Conservation (phyloP, 441 rosid species). For the Adansonia grandidieri region DNA sequence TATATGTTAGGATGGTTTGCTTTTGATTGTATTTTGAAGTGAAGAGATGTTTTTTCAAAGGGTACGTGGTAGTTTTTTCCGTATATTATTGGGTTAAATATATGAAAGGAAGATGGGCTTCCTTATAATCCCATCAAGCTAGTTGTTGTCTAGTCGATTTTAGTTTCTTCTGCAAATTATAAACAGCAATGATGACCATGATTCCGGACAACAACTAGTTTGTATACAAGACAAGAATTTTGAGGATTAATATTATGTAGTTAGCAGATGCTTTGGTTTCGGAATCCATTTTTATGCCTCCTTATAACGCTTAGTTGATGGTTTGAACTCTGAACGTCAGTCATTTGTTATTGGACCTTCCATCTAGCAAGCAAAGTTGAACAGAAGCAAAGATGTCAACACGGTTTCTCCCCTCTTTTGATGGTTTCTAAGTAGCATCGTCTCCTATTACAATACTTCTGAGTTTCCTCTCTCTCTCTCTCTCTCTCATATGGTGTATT, state of each 20-base stretch:
- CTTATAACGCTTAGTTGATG: not conserved
- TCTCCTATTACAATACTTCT: slow-evolving; percentile 2
- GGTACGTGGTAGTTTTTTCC: not conserved
- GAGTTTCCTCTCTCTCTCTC: not conserved
- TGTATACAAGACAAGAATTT: not conserved
- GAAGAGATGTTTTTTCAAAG: not conserved
- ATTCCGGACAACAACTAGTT: not conserved
- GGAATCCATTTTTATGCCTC: not conserved
- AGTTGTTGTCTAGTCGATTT: not conserved
- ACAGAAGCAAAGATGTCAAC: not conserved
- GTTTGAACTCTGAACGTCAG: not conserved
- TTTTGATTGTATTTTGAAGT: not conserved
- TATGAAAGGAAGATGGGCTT: not conserved
- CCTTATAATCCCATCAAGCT: not conserved
- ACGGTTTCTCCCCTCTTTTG: not conserved
- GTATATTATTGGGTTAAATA: not conserved
- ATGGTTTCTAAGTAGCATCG: not conserved
- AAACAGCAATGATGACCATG: not conserved
- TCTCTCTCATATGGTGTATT: not conserved
- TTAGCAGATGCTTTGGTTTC: slow-evolving; percentile 6
- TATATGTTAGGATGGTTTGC: slow-evolving; percentile 1
- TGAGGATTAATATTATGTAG: not conserved
- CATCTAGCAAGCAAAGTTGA: not conserved
- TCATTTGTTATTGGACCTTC: not conserved
- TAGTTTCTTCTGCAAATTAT: not conserved